Evolutionary conservation across 371 early-diverging fungal genomes (phyloP), one percentile per base, ranked within the genome.

Genomic region (Mortierella sp.): DNA sequence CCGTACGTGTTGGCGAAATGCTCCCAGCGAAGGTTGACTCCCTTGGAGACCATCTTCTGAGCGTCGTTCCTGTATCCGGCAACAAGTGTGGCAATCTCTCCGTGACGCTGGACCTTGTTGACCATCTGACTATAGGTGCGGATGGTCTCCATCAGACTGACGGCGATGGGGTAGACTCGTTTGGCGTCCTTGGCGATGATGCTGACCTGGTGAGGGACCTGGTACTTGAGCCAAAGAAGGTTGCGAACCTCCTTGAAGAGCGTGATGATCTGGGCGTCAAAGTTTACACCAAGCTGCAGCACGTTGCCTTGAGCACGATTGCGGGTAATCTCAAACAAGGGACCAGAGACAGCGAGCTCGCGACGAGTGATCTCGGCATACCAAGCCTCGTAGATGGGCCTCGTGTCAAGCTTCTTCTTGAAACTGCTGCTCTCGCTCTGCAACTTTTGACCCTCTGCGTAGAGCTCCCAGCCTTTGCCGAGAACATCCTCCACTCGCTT

Each of bases 201-300:
- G 63, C 94, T 91, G 71, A 99, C 91, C n/a, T 95, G 93, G 70
- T 96, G 95, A 10, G 99, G 99, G 1, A 99, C 95, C 71, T 91
- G 95, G 86, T 95, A 98, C 39, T 95, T 94, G 24, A 97, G 90
- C 97, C 97, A 97, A 5, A 96, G 79, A 76, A 99, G 86, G 80
- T 98, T 96, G 37, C 99, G 93, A 10, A 98, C 97, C 87, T 99
- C 99, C 87, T 99, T 99, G 88, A 98, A 99, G 66, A 99, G 87
- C 0, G 97, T 94, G 71, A 99, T 96, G 74, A 97, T 92, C 81
- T 97, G 97, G 4, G 92, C 89, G 80, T 99, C 98, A 88, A 99
- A 99, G 86, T 97, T 96, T 76, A 99, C 93, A 48, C 92, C 92
- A 10, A 99, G 90, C 76, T 95, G 94, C 61, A 97, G 91, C 2